These are phyloP conservation scores for Discostella pseudostelligera DNA, from an alignment of 108 stramenopile species.

Conservation along the genomic window DNA sequence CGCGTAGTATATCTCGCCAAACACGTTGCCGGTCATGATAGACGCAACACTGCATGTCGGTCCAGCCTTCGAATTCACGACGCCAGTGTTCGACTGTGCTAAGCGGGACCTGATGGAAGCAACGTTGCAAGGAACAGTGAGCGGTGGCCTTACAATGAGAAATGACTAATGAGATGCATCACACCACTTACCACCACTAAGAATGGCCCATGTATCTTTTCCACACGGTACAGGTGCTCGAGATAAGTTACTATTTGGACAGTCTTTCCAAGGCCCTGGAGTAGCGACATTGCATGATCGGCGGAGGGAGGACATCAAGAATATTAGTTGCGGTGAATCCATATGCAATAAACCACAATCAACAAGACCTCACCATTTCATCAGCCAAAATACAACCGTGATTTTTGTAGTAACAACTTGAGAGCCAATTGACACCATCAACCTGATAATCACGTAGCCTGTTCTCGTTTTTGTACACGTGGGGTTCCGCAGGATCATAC, in stretches of 20 bases:
- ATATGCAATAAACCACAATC: too few relatives aligned
- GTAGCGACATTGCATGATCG: too few relatives aligned
- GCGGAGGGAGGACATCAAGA: too few relatives aligned
- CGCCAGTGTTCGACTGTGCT: conserved; percentile 99
- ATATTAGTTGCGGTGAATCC: too few relatives aligned
- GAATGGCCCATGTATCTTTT: conserved; percentile 91
- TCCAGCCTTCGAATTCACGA: conserved; percentile 96
- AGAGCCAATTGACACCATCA: conserved; percentile 95
- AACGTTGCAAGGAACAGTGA: neutral
- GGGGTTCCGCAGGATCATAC: conserved; percentile 81
- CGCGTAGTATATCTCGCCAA: conserved; percentile 95
- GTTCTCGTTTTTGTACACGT: conserved; percentile 81
- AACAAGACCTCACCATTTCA: conserved; percentile 5
- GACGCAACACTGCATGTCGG: conserved; percentile 93
- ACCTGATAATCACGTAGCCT: conserved; percentile 93
- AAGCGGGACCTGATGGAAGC: conserved; percentile 60
- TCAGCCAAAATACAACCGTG: conserved; percentile 94
- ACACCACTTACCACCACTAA: conserved; percentile 77
- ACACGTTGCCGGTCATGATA: conserved; percentile 95
- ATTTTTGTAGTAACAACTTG: conserved; percentile 88
- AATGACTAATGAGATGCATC: conserved; percentile 28
- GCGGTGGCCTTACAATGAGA: conserved; percentile 63
- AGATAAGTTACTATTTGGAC: conserved; percentile 95
- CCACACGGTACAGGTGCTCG: conserved; percentile 91
- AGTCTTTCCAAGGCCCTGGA: conserved; percentile 60